These are phyloP conservation scores for Podaxis rugospora DNA, from an alignment of 768 basidiomycete species.

Conservation along the genomic window DNA sequence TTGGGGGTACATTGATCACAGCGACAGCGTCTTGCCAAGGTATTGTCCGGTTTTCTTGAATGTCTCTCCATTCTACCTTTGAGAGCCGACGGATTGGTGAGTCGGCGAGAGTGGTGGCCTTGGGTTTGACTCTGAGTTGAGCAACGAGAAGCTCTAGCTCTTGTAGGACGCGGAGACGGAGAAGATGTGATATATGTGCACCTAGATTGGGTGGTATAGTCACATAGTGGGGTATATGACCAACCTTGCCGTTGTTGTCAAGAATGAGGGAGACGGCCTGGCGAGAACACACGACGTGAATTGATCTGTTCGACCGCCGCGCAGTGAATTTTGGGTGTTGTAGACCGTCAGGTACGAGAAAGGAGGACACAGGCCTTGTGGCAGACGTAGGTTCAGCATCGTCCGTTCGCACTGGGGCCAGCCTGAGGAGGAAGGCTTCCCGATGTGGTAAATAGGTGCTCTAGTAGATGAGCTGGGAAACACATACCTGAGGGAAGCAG, in stretches of 20 bases:
- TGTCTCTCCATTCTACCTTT: slow-evolving; percentile 47
- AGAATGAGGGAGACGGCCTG: slow-evolving; percentile 35
- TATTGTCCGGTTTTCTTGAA: slow-evolving; percentile 43
- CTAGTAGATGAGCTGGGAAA: not conserved
- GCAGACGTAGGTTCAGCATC: not conserved
- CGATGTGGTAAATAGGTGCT: not conserved
- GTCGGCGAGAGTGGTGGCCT: slow-evolving; percentile 18
- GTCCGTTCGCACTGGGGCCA: slow-evolving; percentile 56
- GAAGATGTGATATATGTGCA: slow-evolving; percentile 57
- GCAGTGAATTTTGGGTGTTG: slow-evolving; percentile 59
- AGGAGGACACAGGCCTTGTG: not conserved
- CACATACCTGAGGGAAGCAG: slow-evolving; percentile 15
- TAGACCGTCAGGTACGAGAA: slow-evolving; percentile 51
- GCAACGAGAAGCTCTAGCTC: slow-evolving; percentile 62
- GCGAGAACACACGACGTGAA: slow-evolving; percentile 62
- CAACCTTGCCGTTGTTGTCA: slow-evolving; percentile 28
- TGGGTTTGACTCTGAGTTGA: slow-evolving; percentile 27
- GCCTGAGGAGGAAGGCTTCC: slow-evolving; percentile 9
- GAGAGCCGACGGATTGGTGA: slow-evolving; percentile 59
- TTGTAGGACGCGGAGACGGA: slow-evolving; percentile 72
- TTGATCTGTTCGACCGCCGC: slow-evolving; percentile 39
- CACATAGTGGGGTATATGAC: slow-evolving; percentile 25
- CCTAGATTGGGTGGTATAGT: slow-evolving; percentile 38
- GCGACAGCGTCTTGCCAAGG: slow-evolving; percentile 56
- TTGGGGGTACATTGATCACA: slow-evolving; percentile 64